A percentile compares a stretch with the other conserved stretches of the same genome.
These are phyloP conservation scores for Lithospermum erythrorhizon DNA, from an alignment of 257 asterid species.

Conservation along the genomic window DNA sequence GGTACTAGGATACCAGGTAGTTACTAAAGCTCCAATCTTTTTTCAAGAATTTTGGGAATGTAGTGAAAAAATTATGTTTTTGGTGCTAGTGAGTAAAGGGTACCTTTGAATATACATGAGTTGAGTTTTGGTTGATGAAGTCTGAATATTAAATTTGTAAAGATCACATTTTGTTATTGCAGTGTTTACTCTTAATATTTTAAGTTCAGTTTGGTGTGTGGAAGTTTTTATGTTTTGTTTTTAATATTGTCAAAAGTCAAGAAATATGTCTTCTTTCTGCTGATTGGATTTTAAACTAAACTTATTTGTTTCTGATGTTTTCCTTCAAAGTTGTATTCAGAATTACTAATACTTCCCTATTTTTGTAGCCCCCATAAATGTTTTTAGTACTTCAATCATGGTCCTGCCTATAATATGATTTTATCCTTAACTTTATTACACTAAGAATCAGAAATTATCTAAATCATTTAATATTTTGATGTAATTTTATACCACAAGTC, in stretches of 20 bases:
- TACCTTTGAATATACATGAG: not conserved
- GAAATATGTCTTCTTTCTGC: not conserved
- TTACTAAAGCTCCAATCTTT: not conserved
- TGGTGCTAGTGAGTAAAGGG: not conserved
- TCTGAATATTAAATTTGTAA: conserved; percentile 2
- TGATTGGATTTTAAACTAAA: not conserved
- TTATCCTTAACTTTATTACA: no score
- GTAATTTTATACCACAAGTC: not conserved
- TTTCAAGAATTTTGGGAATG: not conserved
- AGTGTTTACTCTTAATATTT: no score
- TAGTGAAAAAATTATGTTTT: not conserved
- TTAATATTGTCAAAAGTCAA: not conserved
- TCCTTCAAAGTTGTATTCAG: no score
- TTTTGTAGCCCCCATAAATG: no score
- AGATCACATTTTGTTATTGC: not conserved
- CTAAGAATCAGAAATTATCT: no score
- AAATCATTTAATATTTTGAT: not conserved
- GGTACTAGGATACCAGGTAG: conserved; percentile 14
- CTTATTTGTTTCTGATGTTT: no score
- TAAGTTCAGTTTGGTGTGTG: no score
- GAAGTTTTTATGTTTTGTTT: not conserved
- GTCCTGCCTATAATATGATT: no score
- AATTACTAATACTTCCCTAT: no score
- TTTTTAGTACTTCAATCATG: no score
- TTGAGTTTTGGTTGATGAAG: not conserved